phyloP scores from a whole-genome alignment of 2,329 filamentous ascomycete genomes.

The Beauveria scarabaeidicola region DNA sequence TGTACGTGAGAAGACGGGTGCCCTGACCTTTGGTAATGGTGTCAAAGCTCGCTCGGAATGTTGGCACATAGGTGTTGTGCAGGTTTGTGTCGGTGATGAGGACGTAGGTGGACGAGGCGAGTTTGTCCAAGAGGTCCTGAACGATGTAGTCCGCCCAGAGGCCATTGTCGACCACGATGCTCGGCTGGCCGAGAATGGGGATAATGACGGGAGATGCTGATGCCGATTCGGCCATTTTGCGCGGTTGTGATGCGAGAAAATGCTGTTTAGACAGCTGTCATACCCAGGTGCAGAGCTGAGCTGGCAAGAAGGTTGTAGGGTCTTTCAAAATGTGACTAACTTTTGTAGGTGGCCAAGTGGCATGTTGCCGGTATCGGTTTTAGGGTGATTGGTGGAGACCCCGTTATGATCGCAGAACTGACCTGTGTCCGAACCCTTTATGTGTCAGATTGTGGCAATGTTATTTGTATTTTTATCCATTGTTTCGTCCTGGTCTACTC shows the following conservation, averaged over 20 bases:
- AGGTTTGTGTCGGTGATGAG: constrained; percentile 96
- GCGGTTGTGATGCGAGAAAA: not conserved
- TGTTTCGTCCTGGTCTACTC: not conserved
- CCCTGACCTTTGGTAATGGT: constrained; percentile 18
- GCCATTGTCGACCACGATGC: constrained; percentile 85
- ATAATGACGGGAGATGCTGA: constrained; percentile 48
- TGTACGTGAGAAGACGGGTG: constrained; percentile 72
- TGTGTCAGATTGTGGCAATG: too few relatives aligned
- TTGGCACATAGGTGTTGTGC: constrained; percentile 67
- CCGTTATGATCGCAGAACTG: not conserved
- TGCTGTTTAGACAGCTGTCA: constrained; percentile 2
- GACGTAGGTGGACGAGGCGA: constrained; percentile 84
- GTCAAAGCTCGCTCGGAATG: constrained; percentile 48
- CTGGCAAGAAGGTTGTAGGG: not conserved
- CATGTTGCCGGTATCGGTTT: constrained; percentile 4
- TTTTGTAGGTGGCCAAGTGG: not conserved
- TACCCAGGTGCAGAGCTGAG: not conserved
- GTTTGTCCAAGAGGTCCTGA: constrained; percentile 67
- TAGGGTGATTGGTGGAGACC: not conserved
- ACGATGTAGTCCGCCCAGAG: constrained; percentile 80
- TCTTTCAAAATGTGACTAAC: constrained; percentile 4
- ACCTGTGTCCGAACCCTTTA: not conserved
- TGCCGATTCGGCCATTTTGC: constrained; percentile 14
- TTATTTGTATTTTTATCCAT: not conserved
- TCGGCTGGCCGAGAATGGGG: constrained; percentile 77